Evolutionary conservation across 345 rosid genomes (phyloP).

Genomic region (Crucihimalaya himalaica): DNA sequence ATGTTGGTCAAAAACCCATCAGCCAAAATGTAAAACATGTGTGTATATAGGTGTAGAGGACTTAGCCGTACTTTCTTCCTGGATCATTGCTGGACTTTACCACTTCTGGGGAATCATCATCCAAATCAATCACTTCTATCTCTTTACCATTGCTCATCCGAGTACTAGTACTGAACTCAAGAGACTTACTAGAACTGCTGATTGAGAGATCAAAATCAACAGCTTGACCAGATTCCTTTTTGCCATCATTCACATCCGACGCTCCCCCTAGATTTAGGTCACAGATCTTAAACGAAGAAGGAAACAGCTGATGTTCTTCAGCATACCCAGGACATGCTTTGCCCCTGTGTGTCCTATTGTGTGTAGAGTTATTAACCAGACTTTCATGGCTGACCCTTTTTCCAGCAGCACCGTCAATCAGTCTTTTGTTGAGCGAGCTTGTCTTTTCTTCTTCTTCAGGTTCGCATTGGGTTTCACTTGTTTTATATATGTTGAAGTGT

Average conservation of each 20-base stretch:
- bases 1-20: slow-evolving; percentile 6
- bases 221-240: slow-evolving; percentile 49
- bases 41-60: neutral
- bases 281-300: slow-evolving; percentile 82
- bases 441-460: slow-evolving; percentile 39
- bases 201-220: slow-evolving; percentile 82
- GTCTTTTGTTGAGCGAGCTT: slow-evolving; percentile 38
- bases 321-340: slow-evolving; percentile 48
- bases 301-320: slow-evolving; percentile 77
- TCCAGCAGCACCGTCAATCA: slow-evolving; percentile 24
- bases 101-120: slow-evolving; percentile 65
- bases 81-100: slow-evolving; percentile 52
- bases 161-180: slow-evolving; percentile 49
- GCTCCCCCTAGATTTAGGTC: slow-evolving; percentile 89
- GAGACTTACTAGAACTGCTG: slow-evolving; percentile 57
- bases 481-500: slow-evolving; percentile 38
- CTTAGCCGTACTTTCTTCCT: slow-evolving; percentile 59
- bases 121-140: slow-evolving; percentile 91
- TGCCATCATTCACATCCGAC: slow-evolving; percentile 49
- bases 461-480: slow-evolving; percentile 35
- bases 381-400: slow-evolving; percentile 36
- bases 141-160: slow-evolving; percentile 55
- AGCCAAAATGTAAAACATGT: neutral
- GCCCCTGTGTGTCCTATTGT: slow-evolving; percentile 34
- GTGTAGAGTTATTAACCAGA: slow-evolving; percentile 39